Evolutionary conservation across 352 stramenopile species (phyloP).

Genomic region (Globisporangium yorkense): DNA sequence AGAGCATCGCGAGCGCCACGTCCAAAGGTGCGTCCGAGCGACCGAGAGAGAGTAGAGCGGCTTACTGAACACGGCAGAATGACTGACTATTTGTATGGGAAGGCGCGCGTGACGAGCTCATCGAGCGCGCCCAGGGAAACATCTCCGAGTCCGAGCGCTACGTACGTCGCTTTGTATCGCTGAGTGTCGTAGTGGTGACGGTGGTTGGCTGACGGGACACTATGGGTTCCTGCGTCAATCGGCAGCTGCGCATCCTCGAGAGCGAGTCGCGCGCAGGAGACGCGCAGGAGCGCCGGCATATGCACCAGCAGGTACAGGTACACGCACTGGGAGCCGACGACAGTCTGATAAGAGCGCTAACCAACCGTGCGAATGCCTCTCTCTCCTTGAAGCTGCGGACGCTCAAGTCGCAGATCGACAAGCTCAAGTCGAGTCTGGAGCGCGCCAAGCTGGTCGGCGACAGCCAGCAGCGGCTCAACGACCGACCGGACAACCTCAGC

Average conservation of each 20-base stretch:
- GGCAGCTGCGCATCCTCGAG: constrained; percentile 73
- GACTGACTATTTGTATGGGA: not conserved
- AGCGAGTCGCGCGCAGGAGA: constrained; percentile 74
- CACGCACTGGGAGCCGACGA: not conserved
- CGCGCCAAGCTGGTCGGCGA: constrained; percentile 70
- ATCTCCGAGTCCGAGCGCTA: constrained; percentile 78
- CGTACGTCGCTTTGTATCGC: constrained; percentile 15
- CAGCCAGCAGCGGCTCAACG: constrained; percentile 49
- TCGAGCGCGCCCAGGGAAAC: constrained; percentile 53
- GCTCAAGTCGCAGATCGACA: constrained; percentile 82
- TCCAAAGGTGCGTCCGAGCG: constrained; percentile 16
- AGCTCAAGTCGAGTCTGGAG: constrained; percentile 80
- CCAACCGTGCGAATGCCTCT: not conserved
- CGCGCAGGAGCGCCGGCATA: constrained; percentile 71
- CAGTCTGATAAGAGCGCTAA: not conserved
- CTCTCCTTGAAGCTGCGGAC: constrained; percentile 40
- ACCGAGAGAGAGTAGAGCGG: not conserved
- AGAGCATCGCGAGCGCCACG: constrained; percentile 41
- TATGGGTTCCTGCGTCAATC: not conserved
- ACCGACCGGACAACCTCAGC: constrained; percentile 34
- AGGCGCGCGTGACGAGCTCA: constrained; percentile 42
- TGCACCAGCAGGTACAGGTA: constrained; percentile 58
- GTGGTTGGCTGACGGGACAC: not conserved
- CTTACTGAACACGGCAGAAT: too few relatives aligned
- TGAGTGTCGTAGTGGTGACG: not conserved